A percentile compares a stretch with the other conserved stretches of the same genome.
phyloP scores from a whole-genome alignment of 257 asterid species.

The Solanum arcanum region DNA sequence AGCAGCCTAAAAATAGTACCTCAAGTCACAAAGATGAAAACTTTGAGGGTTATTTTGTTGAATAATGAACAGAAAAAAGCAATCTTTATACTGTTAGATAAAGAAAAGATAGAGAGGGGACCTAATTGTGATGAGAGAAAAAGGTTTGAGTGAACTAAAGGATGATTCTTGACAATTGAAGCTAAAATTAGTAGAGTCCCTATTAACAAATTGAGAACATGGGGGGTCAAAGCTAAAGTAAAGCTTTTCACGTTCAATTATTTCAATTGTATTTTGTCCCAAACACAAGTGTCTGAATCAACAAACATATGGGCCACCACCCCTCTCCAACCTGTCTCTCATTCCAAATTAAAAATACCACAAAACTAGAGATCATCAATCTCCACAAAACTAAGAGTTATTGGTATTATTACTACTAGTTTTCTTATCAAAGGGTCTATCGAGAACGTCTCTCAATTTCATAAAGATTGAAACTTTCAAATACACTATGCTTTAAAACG shows the following conservation, averaged over 20 bases:
- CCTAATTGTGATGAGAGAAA: constrained; percentile 3
- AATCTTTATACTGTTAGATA: constrained; percentile 22
- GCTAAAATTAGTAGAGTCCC: not conserved
- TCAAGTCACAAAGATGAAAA: constrained; percentile 50
- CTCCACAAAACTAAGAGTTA: constrained; percentile 20
- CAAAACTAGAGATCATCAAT: constrained; percentile 32
- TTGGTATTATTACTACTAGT: not conserved
- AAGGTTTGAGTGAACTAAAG: constrained; percentile 25
- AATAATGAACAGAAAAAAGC: constrained; percentile 19
- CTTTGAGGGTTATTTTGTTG: constrained; percentile 35
- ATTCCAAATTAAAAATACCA: not conserved
- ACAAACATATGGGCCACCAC: constrained; percentile 53
- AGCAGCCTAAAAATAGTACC: constrained; percentile 28
- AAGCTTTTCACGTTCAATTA: constrained; percentile 53
- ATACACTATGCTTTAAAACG: not conserved
- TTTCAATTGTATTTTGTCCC: constrained; percentile 51
- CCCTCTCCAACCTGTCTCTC: constrained; percentile 42
- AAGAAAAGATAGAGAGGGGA: constrained; percentile 15
- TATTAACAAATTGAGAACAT: not conserved
- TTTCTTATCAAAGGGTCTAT: not conserved
- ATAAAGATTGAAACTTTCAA: not conserved
- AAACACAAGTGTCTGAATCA: constrained; percentile 26
- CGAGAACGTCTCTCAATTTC: fast-evolving
- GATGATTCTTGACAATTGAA: not conserved
- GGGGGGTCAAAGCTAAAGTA: constrained; percentile 34